Evolutionary conservation across 805 yeast species (phyloP), one percentile per base, ranked within the genome.

Genomic region (Nakazawaea wyomingensis): DNA sequence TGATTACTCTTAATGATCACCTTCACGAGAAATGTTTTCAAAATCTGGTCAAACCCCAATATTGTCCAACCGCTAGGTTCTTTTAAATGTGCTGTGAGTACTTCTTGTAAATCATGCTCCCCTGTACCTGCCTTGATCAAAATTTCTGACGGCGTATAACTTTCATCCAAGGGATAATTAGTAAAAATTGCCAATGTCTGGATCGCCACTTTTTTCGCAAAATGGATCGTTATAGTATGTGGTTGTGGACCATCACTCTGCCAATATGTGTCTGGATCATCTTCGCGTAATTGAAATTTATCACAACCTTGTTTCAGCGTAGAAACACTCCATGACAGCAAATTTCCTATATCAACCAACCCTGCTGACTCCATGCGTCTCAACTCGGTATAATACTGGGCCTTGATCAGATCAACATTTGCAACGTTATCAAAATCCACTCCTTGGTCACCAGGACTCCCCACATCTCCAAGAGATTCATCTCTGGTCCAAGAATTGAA

Each of bases 171-270:
- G 3, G 67, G 59, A 52, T 73, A 78, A 52, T 90, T 86, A 17
- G 85, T 74, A 61, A 78, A 93, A 4, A 93, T 54, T 0, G 88
- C 78, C 1, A 93, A 62, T 41, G 85, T 61, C 39, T 81, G 78
- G 3, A 93, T 63, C 17, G 78, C 69, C 4, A 89, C 95, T 39
- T 78, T 71, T 54, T 85, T 89, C 24, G 89, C 71, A 60, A 93
- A 93, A 54, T 80, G 89, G 2, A 88, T 74, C 37, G 85, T 85
- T 5, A 93, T 66, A 21, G 66, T 69, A 62, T 93, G 99, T 0
- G 98, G 99, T 52, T 83, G 87, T 10, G 74, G 71, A 0, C 97
- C 99, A 57, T 93, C 99, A 35, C 95, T 83, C 61, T 93, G 99
- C 99, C 99, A 93, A 59, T 71, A 91, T 1, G 80, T 64, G 22